phyloP scores from a whole-genome alignment of 164 flowering plant genomes.

The Dillenia suffruticosa region DNA sequence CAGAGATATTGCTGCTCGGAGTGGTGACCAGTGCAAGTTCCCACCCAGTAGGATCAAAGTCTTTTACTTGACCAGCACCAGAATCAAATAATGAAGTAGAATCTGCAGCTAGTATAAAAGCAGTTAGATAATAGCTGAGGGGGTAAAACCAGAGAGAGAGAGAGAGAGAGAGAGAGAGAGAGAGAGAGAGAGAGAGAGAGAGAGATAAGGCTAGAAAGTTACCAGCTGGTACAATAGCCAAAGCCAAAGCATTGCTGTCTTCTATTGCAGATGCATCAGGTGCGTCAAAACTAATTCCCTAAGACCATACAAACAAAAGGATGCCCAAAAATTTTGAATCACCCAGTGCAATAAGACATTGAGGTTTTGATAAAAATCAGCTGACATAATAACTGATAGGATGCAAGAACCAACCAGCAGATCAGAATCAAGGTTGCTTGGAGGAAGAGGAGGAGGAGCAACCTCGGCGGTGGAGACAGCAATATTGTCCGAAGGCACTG shows the following conservation, averaged over 20 bases:
- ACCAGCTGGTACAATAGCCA: conserved; percentile 85
- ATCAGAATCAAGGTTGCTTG: conserved; percentile 49
- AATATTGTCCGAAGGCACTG: conserved; percentile 30
- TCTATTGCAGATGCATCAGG: conserved; percentile 75
- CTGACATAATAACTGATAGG: neutral
- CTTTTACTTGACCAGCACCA: conserved; percentile 38
- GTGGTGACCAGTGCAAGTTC: conserved; percentile 96
- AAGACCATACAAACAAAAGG: conserved; percentile 1
- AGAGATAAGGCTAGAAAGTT: neutral
- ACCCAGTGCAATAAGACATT: neutral
- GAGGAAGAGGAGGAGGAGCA: conserved; percentile 31
- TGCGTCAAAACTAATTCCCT: conserved; percentile 58
- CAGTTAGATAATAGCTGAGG: neutral
- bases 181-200: neutral
- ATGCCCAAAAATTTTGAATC: neutral
- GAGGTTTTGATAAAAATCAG: neutral
- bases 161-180: neutral
- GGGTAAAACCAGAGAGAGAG: neutral
- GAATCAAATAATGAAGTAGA: conserved; percentile 37
- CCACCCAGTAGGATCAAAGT: conserved; percentile 93
- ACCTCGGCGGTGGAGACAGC: conserved; percentile 24
- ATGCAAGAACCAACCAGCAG: conserved; percentile 51
- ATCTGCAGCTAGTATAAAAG: conserved; percentile 31
- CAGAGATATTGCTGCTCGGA: conserved; percentile 66
- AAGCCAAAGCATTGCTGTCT: conserved; percentile 87